Evolutionary conservation across 495 filamentous ascomycete species (phyloP).

Genomic region (Annulohypoxylon bovei): DNA sequence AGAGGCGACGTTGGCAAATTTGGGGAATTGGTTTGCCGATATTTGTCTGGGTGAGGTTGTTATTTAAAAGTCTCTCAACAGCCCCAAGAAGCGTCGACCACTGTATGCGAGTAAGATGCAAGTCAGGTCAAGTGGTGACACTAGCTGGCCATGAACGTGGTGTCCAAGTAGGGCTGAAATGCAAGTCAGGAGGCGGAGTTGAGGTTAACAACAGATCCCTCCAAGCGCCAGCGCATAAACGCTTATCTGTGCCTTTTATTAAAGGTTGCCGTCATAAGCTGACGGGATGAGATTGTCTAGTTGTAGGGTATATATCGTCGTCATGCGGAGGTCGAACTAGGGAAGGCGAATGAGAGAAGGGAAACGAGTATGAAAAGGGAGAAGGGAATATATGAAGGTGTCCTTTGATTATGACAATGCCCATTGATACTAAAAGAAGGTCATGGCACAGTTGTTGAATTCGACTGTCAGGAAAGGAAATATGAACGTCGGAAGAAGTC

Average conservation of each 20-base stretch:
- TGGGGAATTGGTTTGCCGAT: background rate
- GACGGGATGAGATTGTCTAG: background rate
- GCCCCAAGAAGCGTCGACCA: slow-evolving; percentile 11
- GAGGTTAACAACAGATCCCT: slow-evolving; percentile 21
- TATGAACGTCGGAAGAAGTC: slow-evolving; percentile 30
- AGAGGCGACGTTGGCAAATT: background rate
- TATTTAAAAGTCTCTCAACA: slow-evolving; percentile 22
- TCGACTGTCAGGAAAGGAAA: slow-evolving; percentile 35
- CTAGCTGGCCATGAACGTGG: slow-evolving; percentile 11
- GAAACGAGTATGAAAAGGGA: slow-evolving; percentile 10
- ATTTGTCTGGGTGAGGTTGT: background rate
- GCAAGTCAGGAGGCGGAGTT: slow-evolving; percentile 28
- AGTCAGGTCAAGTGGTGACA: slow-evolving; percentile 22
- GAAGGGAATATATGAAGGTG: slow-evolving; percentile 19
- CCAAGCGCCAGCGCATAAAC: slow-evolving; percentile 22
- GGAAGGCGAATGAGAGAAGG: slow-evolving; percentile 15
- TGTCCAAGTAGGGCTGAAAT: slow-evolving; percentile 28
- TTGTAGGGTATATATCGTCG: slow-evolving; percentile 29
- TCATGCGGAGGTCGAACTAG: slow-evolving; percentile 6
- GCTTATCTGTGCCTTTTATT: slow-evolving; percentile 28
- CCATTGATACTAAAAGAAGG: slow-evolving; percentile 33
- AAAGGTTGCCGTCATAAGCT: slow-evolving; percentile 37
- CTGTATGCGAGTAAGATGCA: slow-evolving; percentile 34
- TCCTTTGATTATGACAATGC: slow-evolving; percentile 32
- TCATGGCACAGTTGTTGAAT: slow-evolving; percentile 35